Percentiles rank a stretch among this genome's conserved stretches.
These are phyloP conservation scores for Candida gorgasii DNA, from an alignment of 805 yeast genomes.

Conservation along the genomic window DNA sequence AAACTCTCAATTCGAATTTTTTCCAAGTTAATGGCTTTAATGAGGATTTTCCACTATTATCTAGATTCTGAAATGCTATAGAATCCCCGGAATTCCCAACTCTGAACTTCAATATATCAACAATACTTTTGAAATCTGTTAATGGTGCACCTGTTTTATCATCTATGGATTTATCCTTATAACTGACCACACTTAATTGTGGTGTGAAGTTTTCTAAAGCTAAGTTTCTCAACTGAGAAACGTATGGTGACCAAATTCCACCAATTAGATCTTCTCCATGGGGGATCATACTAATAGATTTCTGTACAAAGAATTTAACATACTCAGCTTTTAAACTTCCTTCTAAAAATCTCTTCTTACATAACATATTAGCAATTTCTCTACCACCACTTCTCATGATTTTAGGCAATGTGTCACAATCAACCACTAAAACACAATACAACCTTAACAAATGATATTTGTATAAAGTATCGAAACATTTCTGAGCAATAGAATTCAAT, in stretches of 20 bases:
- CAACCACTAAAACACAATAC: conserved; percentile 78
- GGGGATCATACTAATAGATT: conserved; percentile 64
- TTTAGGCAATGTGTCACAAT: conserved; percentile 80
- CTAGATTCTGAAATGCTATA: conserved; percentile 61
- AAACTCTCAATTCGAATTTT: conserved; percentile 73
- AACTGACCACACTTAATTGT: conserved; percentile 82
- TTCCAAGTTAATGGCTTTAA: conserved; percentile 63
- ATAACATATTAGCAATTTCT: conserved; percentile 89
- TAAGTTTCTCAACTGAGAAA: conserved; percentile 63
- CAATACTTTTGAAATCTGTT: conserved; percentile 67
- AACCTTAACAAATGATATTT: conserved; percentile 69
- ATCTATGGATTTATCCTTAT: conserved; percentile 73
- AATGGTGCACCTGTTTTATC: conserved; percentile 74
- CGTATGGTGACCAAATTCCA: conserved; percentile 81
- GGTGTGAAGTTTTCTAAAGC: conserved; percentile 63
- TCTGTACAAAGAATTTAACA: conserved; percentile 73
- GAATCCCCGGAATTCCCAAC: conserved; percentile 74
- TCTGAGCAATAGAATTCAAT: conserved; percentile 44
- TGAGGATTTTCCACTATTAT: conserved; percentile 33
- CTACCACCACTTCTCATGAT: conserved; percentile 81
- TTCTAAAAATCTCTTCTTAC: conserved; percentile 70
- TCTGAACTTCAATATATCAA: conserved; percentile 79
- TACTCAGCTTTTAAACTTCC: conserved; percentile 80
- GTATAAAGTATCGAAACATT: conserved; percentile 43
- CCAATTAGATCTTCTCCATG: conserved; percentile 76